Base-by-base conservation (phyloP, 306 rosid species). In the Quercus bicolor region DNA sequence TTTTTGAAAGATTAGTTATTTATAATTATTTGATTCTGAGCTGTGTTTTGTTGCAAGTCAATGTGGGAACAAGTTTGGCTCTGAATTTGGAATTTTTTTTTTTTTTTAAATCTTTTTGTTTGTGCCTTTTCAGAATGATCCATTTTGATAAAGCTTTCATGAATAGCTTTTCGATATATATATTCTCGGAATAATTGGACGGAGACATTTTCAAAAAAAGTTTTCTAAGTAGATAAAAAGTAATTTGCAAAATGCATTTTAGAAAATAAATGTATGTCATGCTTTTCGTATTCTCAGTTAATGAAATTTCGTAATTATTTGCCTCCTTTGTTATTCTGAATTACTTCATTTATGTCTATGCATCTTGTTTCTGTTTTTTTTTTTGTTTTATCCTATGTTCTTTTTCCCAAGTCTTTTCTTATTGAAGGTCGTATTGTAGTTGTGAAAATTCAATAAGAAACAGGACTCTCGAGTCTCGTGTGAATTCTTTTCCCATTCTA, bases 241-340 rank as follows among this genome's bases (percentile, higher is more conserved):
- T 75, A 55, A 43, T 55, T 71, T 26, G 45, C 45, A 43, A 11
- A 75, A 52, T 73, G 53, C 73, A 29, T 28, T 48, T 55, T 57
- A 29, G 69, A 75, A 78, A 75, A 51, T 6, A 10, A 23, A 16
- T 37, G 57, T 43, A 59, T 59, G 70, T 77, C 59, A 60, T 78
- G 70, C 24, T 55, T 56, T 54, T 61, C 26, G 37, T 23, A 24
- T 37, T 43, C 21, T 23, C 56, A 7, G 71, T 21, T 56, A 70
- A 68, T 79, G 59, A 24, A 12, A 56, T 72, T 65, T 56, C 31
- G 16, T 15, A 62, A 62, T 24, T 29, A 15, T 20, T 62, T 28
- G 24, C 16, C 21, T 57, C 40, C 43, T 62, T 16, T 31, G 11
- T 52, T 51, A 45, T 73, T 73, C 31, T 52, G 65, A 48, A 43